A percentile compares a stretch with the other conserved stretches of the same genome.
Conservation (phyloP, 2,329 filamentous ascomycete genomes). For the Cryphonectria nitschkei region DNA sequence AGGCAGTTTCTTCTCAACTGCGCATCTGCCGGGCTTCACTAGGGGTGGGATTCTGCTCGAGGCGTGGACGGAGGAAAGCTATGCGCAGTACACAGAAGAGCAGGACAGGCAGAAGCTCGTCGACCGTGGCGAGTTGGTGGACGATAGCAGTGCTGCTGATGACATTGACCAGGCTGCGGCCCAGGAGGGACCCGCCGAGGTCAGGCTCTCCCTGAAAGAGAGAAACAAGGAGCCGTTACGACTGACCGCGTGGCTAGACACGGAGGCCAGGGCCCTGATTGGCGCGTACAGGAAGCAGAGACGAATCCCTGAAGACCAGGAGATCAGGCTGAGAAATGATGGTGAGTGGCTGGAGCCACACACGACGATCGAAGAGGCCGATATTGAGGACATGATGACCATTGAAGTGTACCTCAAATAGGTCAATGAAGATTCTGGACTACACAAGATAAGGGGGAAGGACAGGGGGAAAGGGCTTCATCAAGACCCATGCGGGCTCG, state of each 20-base stretch:
- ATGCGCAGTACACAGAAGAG: slow-evolving; percentile 51
- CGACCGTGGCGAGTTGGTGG: slow-evolving; percentile 45
- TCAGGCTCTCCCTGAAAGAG: slow-evolving; percentile 59
- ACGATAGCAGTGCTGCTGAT: slow-evolving; percentile 37
- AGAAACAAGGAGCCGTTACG: slow-evolving; percentile 54
- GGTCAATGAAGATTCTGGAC: slow-evolving; percentile 21
- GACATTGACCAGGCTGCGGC: slow-evolving; percentile 28
- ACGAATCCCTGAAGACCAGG: slow-evolving; percentile 52
- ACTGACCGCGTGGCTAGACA: slow-evolving; percentile 56
- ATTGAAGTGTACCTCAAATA: slow-evolving; percentile 73
- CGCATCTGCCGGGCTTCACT: slow-evolving; percentile 45
- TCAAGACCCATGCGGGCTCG: not conserved
- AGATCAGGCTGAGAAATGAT: slow-evolving; percentile 71
- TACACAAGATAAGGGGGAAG: not conserved
- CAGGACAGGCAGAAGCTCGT: slow-evolving; percentile 52
- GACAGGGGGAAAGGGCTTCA: no score
- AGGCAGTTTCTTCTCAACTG: slow-evolving; percentile 45
- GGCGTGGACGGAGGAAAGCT: slow-evolving; percentile 72
- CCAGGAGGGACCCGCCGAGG: slow-evolving; percentile 36
- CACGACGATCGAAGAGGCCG: slow-evolving; percentile 64
- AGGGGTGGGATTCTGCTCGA: slow-evolving; percentile 70
- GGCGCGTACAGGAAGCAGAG: slow-evolving; percentile 62
- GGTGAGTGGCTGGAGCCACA: slow-evolving; percentile 70
- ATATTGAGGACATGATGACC: slow-evolving; percentile 74
- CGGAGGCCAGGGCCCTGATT: slow-evolving; percentile 64